Evolutionary conservation across 2,329 filamentous ascomycete species (phyloP), one percentile per base, ranked within the genome.

Genomic region (Fusarium pseudocircinatum): DNA sequence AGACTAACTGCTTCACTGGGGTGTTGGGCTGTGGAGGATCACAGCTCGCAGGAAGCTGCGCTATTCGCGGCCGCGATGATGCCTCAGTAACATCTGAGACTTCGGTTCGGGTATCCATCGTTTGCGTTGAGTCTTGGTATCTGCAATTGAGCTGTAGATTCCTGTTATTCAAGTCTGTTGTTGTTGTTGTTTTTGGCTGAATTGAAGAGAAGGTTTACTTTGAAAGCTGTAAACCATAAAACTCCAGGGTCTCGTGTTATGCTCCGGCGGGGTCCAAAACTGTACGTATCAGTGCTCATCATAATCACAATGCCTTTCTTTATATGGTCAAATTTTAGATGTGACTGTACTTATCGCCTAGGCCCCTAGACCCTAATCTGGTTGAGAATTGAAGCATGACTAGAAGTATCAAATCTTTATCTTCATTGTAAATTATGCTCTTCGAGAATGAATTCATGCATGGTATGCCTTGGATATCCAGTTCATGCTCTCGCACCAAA

Each of bases 21-120:
- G 92, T 91, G 52, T 88, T 87, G 16, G 91, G 88, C 24, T 90
- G 89, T 2, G 95, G 95, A 32, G 96, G 96, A 76, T 97, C 94
- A 81, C 95, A 97, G 75, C 94, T 97, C 39, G 92, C 86, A 2
- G 96, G 96, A 7, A 98, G 89, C 75, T 91, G 85, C 37, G 90
- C 83, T 50, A 70, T 58, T 75, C 75, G 76, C 22, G 74, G 47
- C 78, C 80, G 79, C 54, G 65, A 72, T 32, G 71, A 74, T 50
- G 54, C 75, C 43, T 80, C 80, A 28, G 73, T 77, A 30, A 49
- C 63, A 63, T 79, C 78, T 22, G 74, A 72, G 24, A 60, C 68
- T 64, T 78, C 78, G 52, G 70, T 77, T 57, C 72, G 74, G 34
- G 76, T 54, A 37, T 79, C 78, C 78, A 79, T 79, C 10, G 34